Percentiles rank a stretch among this genome's conserved stretches.
phyloP scores from a whole-genome alignment of 306 rosid species.

The Dryas drummondii region DNA sequence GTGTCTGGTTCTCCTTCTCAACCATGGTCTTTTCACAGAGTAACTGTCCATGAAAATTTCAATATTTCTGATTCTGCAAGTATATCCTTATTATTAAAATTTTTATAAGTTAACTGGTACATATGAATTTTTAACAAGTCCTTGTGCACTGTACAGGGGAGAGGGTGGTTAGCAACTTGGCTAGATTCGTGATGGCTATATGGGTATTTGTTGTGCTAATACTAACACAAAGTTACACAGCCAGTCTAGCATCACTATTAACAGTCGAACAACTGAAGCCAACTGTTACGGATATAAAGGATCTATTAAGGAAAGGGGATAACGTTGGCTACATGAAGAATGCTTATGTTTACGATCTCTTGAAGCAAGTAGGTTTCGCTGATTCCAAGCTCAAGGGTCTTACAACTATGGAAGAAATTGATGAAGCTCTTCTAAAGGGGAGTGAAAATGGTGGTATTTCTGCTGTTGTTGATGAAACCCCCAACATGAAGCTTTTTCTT shows the following conservation, averaged over 20 bases:
- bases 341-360: constrained; percentile 22
- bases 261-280: constrained; percentile 40
- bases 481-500: constrained; percentile 40
- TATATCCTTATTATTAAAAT: too few relatives aligned
- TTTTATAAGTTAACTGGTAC: too few relatives aligned
- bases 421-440: constrained; percentile 18
- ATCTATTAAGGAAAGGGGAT: constrained; percentile 20
- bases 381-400: constrained; percentile 20
- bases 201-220: constrained; percentile 43
- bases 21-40: constrained; percentile 67
- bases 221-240: constrained; percentile 42
- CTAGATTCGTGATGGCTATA: constrained; percentile 32
- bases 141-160: constrained; percentile 23
- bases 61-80: too few relatives aligned
- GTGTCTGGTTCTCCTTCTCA: constrained; percentile 68
- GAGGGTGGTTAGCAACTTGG: constrained; percentile 36
- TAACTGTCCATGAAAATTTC: constrained; percentile 24
- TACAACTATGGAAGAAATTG: constrained; percentile 16
- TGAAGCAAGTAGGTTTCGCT: constrained; percentile 21
- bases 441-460: constrained; percentile 50
- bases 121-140: too few relatives aligned
- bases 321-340: constrained; percentile 25
- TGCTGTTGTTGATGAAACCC: constrained; percentile 51
- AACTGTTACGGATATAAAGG: constrained; percentile 19
- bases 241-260: constrained; percentile 34